Percentiles rank a stretch among this genome's conserved stretches.
phyloP scores from a whole-genome alignment of 78 protist species.

The Emiliania huxleyi region DNA sequence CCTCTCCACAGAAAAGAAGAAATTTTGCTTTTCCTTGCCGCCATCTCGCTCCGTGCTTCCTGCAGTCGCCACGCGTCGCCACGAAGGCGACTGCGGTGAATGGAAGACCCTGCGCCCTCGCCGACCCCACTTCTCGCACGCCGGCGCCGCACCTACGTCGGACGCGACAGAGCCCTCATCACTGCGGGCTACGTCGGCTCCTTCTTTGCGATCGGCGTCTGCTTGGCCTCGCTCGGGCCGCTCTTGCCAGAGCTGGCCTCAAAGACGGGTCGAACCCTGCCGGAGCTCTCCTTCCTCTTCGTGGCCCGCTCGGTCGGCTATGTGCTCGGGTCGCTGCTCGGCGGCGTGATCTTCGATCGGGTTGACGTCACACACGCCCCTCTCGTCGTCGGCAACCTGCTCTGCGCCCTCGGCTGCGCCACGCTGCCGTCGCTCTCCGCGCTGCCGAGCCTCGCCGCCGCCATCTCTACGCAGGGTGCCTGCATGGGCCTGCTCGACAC shows the following conservation, averaged over 20 bases:
- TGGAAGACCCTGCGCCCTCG: no score
- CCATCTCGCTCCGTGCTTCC: no score
- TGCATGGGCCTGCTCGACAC: slow-evolving; percentile 21
- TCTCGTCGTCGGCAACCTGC: not conserved
- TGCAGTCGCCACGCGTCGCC: no score
- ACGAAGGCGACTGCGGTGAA: no score
- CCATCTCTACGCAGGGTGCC: not conserved
- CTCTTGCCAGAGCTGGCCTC: not conserved
- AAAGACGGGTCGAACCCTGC: not conserved
- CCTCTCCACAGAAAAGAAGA: no score
- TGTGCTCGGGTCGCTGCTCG: not conserved
- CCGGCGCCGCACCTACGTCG: no score
- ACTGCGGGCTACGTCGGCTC: not conserved
- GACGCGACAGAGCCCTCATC: no score
- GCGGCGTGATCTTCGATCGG: not conserved
- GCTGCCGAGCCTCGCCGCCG: not conserved
- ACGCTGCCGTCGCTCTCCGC: not conserved
- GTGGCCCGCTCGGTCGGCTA: not conserved
- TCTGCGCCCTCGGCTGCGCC: not conserved
- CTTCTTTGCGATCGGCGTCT: not conserved
- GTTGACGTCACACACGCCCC: not conserved
- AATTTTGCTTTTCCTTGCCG: no score
- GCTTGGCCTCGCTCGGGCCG: not conserved
- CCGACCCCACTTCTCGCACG: no score
- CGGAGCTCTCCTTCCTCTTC: not conserved